phyloP scores from a whole-genome alignment of 2,329 filamentous ascomycete genomes.

The Alternaria triticina region DNA sequence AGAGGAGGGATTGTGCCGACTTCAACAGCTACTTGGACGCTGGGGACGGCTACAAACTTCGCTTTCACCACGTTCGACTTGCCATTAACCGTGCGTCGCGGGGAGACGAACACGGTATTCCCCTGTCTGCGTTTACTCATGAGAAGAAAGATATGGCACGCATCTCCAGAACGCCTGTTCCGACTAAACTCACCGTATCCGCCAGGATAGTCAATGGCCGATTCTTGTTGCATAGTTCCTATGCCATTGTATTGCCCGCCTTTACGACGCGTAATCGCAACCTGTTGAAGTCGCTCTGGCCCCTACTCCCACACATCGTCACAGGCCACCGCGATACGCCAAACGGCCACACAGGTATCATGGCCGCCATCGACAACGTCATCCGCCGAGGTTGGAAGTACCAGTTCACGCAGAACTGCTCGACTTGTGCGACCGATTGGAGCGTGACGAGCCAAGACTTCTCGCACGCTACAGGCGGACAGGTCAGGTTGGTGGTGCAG shows the following conservation, averaged over 20 bases:
- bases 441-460: constrained; percentile 12
- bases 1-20: constrained; percentile 25
- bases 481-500: constrained; percentile 23
- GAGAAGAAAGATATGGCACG: constrained; percentile 9
- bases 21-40: constrained; percentile 36
- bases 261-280: constrained; percentile 9
- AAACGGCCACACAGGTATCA: constrained; percentile 31
- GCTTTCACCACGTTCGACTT: constrained; percentile 39
- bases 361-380: constrained; percentile 27
- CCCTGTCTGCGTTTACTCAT: constrained; percentile 22
- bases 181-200: constrained; percentile 13
- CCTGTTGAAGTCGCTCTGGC: constrained; percentile 23
- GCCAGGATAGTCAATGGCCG: constrained; percentile 21
- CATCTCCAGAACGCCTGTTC: constrained; percentile 21
- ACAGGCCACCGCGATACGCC: constrained; percentile 32
- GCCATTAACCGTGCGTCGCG: constrained; percentile 26
- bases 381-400: constrained; percentile 23
- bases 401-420: constrained; percentile 26
- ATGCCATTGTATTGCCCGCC: constrained; percentile 22
- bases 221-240: constrained; percentile 30
- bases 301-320: constrained; percentile 33
- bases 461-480: constrained; percentile 13
- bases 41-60: constrained; percentile 24
- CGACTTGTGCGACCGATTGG: constrained; percentile 37
- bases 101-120: constrained; percentile 35